phyloP scores from a whole-genome alignment of 441 rosid species.

The Pelargonium myrrhifolium region DNA sequence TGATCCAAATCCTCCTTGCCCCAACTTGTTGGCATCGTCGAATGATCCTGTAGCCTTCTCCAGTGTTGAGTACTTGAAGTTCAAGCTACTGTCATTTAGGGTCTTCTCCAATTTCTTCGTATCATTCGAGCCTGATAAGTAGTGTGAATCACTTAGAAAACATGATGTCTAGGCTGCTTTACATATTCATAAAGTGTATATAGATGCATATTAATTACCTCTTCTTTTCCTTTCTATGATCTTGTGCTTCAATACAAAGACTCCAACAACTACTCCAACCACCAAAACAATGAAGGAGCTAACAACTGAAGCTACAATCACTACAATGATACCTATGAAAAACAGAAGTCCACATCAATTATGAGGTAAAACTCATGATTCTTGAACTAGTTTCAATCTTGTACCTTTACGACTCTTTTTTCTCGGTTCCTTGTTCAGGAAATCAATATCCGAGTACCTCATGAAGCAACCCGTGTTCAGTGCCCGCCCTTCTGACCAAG shows the following conservation, averaged over 20 bases:
- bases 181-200: too few relatives aligned
- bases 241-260: conserved; percentile 42
- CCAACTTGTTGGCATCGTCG: conserved; percentile 61
- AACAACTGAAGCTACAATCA: conserved; percentile 39
- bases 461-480: conserved; percentile 77
- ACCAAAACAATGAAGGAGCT: conserved; percentile 42
- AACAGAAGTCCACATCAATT: not conserved
- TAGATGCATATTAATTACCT: conserved; percentile 26
- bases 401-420: conserved; percentile 57
- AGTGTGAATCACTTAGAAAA: not conserved
- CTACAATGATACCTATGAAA: conserved; percentile 36
- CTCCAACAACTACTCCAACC: conserved; percentile 34
- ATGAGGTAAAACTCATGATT: conserved; percentile 8
- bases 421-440: conserved; percentile 49
- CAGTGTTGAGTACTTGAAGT: conserved; percentile 80
- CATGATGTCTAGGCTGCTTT: not conserved
- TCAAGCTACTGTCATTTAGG: conserved; percentile 68
- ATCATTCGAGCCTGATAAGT: conserved; percentile 52
- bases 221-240: conserved; percentile 47
- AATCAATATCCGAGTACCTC: conserved; percentile 68
- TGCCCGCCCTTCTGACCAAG: conserved; percentile 79
- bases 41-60: conserved; percentile 86
- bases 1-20: conserved; percentile 95
- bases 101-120: conserved; percentile 59
- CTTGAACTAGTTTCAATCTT: not conserved